Conservation (phyloP, 2,329 filamentous ascomycete species). For the Alternaria ventricosa region DNA sequence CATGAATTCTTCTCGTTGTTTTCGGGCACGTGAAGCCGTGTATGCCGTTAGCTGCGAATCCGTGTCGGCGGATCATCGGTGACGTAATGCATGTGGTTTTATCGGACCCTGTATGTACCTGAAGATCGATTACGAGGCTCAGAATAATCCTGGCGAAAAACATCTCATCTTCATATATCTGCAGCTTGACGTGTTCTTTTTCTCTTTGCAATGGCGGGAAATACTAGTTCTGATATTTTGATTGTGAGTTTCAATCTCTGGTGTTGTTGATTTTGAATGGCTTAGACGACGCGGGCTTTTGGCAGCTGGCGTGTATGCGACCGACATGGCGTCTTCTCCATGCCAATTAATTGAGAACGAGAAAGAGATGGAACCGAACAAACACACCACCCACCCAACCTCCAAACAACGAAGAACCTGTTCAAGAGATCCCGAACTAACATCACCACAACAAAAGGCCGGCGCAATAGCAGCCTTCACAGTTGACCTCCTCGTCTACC, state of each 20-base stretch:
- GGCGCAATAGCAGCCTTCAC: slow-evolving; percentile 85
- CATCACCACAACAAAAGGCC: slow-evolving; percentile 61
- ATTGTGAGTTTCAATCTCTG: slow-evolving; percentile 53
- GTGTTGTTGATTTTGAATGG: not conserved
- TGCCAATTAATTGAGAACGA: not conserved
- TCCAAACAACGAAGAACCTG: not conserved
- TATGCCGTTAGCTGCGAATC: not conserved
- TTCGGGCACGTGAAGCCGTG: not conserved
- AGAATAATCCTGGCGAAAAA: not conserved
- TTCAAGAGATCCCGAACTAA: not conserved
- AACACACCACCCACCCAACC: not conserved
- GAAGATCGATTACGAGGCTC: not conserved
- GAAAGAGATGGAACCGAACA: not conserved
- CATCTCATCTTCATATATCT: not conserved
- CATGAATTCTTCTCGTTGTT: not conserved
- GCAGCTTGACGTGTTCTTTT: not conserved
- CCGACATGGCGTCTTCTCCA: not conserved
- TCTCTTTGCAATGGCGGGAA: slow-evolving; percentile 39
- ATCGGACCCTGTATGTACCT: not conserved
- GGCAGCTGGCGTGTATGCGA: not conserved
- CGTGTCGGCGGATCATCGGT: not conserved
- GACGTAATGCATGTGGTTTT: slow-evolving; percentile 1
- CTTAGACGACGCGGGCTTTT: no score
- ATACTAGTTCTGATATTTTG: slow-evolving; percentile 63
- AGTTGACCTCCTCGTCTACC: slow-evolving; percentile 85